Percentiles rank a stretch among this genome's conserved stretches.
These are phyloP conservation scores for Chalara sp. DNA, from an alignment of 2,329 filamentous ascomycete genomes.

Conservation along the genomic window DNA sequence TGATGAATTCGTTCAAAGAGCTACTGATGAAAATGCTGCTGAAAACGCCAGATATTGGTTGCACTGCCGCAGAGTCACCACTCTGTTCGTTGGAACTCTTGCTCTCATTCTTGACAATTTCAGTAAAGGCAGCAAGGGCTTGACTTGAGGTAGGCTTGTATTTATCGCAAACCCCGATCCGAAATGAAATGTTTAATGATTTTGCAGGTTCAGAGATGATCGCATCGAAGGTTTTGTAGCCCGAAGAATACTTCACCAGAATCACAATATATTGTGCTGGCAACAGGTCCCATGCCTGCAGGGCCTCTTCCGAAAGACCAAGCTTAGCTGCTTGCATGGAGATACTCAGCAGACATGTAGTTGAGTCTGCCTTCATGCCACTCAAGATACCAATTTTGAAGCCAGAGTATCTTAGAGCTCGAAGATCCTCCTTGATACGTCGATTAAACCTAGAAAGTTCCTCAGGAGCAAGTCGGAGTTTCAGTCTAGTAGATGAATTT, in stretches of 20 bases:
- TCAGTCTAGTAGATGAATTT: not conserved
- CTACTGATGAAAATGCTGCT: constrained; percentile 62
- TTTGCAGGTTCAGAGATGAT: constrained; percentile 36
- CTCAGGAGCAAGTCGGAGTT: constrained; percentile 7
- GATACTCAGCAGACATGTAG: constrained; percentile 50
- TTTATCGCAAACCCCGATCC: constrained; percentile 61
- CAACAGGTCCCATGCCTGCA: constrained; percentile 70
- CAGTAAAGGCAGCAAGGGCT: constrained; percentile 30
- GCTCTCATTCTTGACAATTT: constrained; percentile 12
- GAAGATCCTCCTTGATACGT: constrained; percentile 55
- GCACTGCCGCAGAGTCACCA: not conserved
- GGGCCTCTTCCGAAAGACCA: constrained; percentile 64
- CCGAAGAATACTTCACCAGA: constrained; percentile 56
- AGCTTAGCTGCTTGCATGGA: constrained; percentile 66
- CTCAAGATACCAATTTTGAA: constrained; percentile 62
- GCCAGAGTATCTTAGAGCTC: constrained; percentile 53
- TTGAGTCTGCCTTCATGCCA: constrained; percentile 33
- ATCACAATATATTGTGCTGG: constrained; percentile 65
- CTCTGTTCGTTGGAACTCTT: constrained; percentile 6
- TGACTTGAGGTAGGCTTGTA: constrained; percentile 61
- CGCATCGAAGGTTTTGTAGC: constrained; percentile 54
- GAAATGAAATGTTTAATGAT: constrained; percentile 45
- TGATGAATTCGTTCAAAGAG: constrained; percentile 63
- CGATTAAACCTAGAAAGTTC: constrained; percentile 12
- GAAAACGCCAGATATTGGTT: constrained; percentile 31